A percentile compares a stretch with the other conserved stretches of the same genome.
phyloP scores from a whole-genome alignment of 2,329 filamentous ascomycete genomes.

The Aspergillus vadensis region DNA sequence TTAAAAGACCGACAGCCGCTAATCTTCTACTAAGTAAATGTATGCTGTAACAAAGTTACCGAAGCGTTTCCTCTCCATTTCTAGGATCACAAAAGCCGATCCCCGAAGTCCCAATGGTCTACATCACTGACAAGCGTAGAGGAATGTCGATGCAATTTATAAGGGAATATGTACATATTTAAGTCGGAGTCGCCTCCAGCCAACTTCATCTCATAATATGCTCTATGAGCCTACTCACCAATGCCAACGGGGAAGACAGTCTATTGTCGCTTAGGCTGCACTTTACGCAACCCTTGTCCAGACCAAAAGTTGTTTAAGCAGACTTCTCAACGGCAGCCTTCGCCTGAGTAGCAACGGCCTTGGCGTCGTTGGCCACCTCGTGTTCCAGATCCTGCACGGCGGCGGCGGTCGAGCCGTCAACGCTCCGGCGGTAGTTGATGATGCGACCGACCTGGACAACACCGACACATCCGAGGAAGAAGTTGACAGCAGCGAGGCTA shows the following conservation, averaged over 20 bases:
- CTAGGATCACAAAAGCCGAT: no score
- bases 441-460: conserved; percentile 81
- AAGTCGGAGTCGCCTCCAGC: neutral
- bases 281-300: conserved; percentile 20
- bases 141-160: conserved; percentile 3
- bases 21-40: no score
- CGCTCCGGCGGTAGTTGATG: conserved; percentile 58
- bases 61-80: no score
- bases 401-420: conserved; percentile 52
- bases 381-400: conserved; percentile 43
- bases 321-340: conserved; percentile 41
- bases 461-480: conserved; percentile 91
- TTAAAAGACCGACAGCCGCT: no score
- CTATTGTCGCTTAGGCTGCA: neutral
- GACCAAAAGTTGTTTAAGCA: conserved; percentile 10
- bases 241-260: neutral
- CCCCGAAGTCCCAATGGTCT: neutral
- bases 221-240: conserved; percentile 1
- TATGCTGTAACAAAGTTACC: no score
- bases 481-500: conserved; percentile 92
- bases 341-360: conserved; percentile 33
- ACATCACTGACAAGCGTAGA: neutral
- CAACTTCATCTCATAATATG: neutral
- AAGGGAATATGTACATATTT: conserved; percentile 6
- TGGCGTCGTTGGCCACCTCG: conserved; percentile 40